phyloP scores from a whole-genome alignment of 441 rosid species.

The Croton laevigatus region DNA sequence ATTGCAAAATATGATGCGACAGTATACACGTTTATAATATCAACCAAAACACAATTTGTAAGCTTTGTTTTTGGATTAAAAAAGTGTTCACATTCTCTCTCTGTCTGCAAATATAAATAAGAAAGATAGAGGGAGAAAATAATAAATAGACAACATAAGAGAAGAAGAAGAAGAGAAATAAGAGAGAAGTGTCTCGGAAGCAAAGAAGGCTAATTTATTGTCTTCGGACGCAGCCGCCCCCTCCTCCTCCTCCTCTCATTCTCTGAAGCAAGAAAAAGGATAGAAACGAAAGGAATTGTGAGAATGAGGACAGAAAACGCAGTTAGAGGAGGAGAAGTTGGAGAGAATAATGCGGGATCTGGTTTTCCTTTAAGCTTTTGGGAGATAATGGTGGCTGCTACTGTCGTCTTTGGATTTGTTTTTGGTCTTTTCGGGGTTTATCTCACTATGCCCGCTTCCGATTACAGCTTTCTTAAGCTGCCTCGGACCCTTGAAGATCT shows the following conservation, averaged over 20 bases:
- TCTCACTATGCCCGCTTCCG: conserved; percentile 79
- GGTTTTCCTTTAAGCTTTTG: conserved; percentile 50
- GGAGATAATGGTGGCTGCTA: conserved; percentile 55
- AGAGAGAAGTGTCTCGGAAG: conserved; percentile 39
- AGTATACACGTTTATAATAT: too few species aligned
- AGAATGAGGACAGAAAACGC: conserved; percentile 13
- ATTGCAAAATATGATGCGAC: too few species aligned
- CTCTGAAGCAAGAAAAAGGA: neutral
- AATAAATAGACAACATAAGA: neutral
- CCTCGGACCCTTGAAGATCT: conserved; percentile 82
- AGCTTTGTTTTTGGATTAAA: too few species aligned
- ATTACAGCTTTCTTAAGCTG: conserved; percentile 87
- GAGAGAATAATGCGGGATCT: conserved; percentile 27
- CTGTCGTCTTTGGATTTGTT: conserved; percentile 51
- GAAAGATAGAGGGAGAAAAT: neutral
- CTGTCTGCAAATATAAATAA: neutral
- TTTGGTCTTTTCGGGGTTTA: conserved; percentile 62
- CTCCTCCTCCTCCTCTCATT: conserved; percentile 25
- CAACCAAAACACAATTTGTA: too few species aligned
- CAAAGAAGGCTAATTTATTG: conserved; percentile 15
- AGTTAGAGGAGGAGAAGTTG: conserved; percentile 22
- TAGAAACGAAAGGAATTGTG: neutral
- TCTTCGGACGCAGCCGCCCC: neutral
- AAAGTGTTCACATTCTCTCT: neutral
- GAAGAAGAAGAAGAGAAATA: neutral